A percentile compares a stretch with the other conserved stretches of the same genome.
Evolutionary conservation across 1,284 basidiomycete species (phyloP).

Genomic region (Apiotrichum domesticum): DNA sequence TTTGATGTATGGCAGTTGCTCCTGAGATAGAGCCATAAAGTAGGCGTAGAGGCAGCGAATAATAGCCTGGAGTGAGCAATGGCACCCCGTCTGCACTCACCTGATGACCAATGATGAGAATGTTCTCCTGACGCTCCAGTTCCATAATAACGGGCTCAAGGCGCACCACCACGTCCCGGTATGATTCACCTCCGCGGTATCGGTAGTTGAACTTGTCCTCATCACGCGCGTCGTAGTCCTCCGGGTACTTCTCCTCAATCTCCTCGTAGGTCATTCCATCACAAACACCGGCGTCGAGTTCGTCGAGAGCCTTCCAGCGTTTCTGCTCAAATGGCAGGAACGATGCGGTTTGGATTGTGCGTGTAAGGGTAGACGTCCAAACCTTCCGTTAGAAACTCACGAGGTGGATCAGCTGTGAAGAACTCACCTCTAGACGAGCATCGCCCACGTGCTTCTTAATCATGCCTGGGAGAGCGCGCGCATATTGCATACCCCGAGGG

Average conservation of each 20-base stretch:
- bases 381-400: slow-evolving; percentile 51
- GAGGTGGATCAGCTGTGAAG: too few species aligned
- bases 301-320: slow-evolving; percentile 98
- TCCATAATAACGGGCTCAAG: slow-evolving; percentile 99
- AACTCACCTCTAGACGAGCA: slow-evolving; percentile 57
- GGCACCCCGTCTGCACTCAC: slow-evolving; percentile 44
- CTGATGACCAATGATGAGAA: slow-evolving; percentile 94
- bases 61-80: slow-evolving; percentile 58
- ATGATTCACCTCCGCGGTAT: slow-evolving; percentile 90
- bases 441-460: slow-evolving; percentile 89
- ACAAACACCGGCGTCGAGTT: slow-evolving; percentile 97
- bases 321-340: slow-evolving; percentile 81
- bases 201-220: slow-evolving; percentile 99
- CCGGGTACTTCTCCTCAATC: slow-evolving; percentile 94
- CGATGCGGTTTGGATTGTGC: slow-evolving; percentile 87
- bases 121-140: slow-evolving; percentile 93
- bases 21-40: slow-evolving; percentile 87
- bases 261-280: slow-evolving; percentile 99
- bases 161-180: slow-evolving; percentile 90
- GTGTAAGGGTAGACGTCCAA: slow-evolving; percentile 92
- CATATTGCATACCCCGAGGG: slow-evolving; percentile 75
- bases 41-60: slow-evolving; percentile 91
- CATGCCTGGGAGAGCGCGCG: slow-evolving; percentile 74
- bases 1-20: slow-evolving; percentile 95
- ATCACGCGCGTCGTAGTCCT: slow-evolving; percentile 97